Base-by-base conservation (phyloP, 2,329 filamentous ascomycete species). In the Trichophyton verrucosum region DNA sequence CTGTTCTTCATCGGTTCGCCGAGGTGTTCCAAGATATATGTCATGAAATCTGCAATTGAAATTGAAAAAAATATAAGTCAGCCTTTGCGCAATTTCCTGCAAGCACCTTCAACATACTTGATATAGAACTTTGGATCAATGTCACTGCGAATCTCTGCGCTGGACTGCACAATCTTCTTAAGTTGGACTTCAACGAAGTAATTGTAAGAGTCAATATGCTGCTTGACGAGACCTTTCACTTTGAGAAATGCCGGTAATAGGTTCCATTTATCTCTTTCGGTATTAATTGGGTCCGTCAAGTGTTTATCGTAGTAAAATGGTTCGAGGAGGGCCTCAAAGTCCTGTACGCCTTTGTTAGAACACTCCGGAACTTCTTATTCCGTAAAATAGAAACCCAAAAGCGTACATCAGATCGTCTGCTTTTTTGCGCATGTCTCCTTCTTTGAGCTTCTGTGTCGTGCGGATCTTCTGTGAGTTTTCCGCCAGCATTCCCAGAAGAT, bases 201-300 rank as follows among this genome's bases (percentile, higher is more conserved):
- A 76, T 99, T 96, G 81, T 95, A 99, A 24, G 94, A 97, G 77
- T 99, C 95, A 71, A 96, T 92, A 74, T 96, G 91, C 79, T 97
- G 92, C 75, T 96, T 96, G 59, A 96, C 91, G 61, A 96, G 80
- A 61, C 91, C 91, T 76, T 99, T 99, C 69, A 96, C 91, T 75
- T 96, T 96, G 62, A 99, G 78, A 74, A 99, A 99, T n/a, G 94
- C 94, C 0, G 94, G 95, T 30, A 99, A 77, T 47, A 99, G 80
- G 73, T 97, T 96, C 84, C 92, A 96, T 80, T 99, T 99, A 78
- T 99, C 94, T 69, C 76, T 77, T 30, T 84, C 85, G 1, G 85
- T 87, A 63, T 86, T 80, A 68, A 88, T 88, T 2, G 85, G 84
- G 69, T 87, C 86, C 0, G 83, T 86, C 61, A 87, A 72, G 57